phyloP scores from a whole-genome alignment of 2,329 filamentous ascomycete genomes.

The Drechslerella coelobrocha region DNA sequence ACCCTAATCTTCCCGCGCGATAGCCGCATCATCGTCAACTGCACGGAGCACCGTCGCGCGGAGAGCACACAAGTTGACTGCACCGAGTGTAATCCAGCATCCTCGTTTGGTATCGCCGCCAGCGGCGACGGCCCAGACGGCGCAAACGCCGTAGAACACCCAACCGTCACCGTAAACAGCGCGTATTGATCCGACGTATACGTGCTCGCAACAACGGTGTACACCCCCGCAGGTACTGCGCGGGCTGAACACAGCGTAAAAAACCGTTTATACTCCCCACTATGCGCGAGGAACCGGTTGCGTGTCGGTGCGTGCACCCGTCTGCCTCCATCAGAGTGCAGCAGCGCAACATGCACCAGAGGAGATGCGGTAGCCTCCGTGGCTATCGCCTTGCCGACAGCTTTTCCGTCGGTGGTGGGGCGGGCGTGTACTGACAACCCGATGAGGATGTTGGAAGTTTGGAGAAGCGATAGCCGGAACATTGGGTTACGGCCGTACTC shows the following conservation, averaged over 20 bases:
- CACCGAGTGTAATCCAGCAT: constrained; percentile 36
- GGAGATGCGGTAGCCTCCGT: constrained; percentile 74
- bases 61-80: constrained; percentile 20
- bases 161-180: constrained; percentile 76
- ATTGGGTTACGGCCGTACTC: constrained; percentile 48
- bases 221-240: constrained; percentile 72
- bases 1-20: constrained; percentile 42
- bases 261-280: constrained; percentile 85
- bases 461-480: constrained; percentile 68
- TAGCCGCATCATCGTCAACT: constrained; percentile 22
- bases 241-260: constrained; percentile 72
- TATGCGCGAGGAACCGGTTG: constrained; percentile 80
- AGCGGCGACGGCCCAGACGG: constrained; percentile 1
- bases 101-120: constrained; percentile 38
- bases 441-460: constrained; percentile 88
- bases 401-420: constrained; percentile 32
- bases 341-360: constrained; percentile 82
- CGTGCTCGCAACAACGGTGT: constrained; percentile 88
- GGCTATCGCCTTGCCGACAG: constrained; percentile 67
- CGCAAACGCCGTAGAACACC: constrained; percentile 66
- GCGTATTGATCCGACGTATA: constrained; percentile 82
- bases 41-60: constrained; percentile 32
- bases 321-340: constrained; percentile 73
- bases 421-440: constrained; percentile 66
- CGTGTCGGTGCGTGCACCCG: constrained; percentile 73